Evolutionary conservation across 2,329 filamentous ascomycete genomes (phyloP).

Genomic region (Hysterium pulicare): DNA sequence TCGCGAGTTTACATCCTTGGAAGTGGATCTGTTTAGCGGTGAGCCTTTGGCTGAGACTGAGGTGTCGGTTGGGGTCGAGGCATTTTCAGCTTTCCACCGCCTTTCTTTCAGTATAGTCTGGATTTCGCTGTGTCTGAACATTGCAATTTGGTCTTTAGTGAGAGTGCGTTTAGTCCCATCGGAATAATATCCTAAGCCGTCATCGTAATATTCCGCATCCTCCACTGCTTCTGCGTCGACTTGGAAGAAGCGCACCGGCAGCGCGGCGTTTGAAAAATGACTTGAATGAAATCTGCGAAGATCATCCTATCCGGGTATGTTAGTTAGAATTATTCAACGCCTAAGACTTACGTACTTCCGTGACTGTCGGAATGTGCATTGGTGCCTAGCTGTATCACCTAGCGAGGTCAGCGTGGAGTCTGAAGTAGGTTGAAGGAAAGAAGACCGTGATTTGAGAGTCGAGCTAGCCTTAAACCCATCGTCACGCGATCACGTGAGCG

Average conservation of each 20-base stretch:
- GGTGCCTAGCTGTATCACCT: slow-evolving; percentile 15
- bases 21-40: slow-evolving; percentile 21
- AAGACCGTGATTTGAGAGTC: slow-evolving; percentile 2
- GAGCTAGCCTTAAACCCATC: background rate
- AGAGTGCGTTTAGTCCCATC: slow-evolving; percentile 86
- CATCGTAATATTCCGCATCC: slow-evolving; percentile 51
- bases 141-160: slow-evolving; percentile 85
- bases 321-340: too few species aligned
- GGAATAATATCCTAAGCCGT: slow-evolving; percentile 75
- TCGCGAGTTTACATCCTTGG: background rate
- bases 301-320: too few species aligned
- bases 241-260: slow-evolving; percentile 32
- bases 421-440: slow-evolving; percentile 6
- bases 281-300: slow-evolving; percentile 41
- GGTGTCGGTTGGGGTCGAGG: too few species aligned
- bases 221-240: slow-evolving; percentile 24
- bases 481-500: background rate
- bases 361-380: slow-evolving; percentile 29
- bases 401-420: slow-evolving; percentile 14
- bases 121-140: slow-evolving; percentile 87
- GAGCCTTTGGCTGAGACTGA: slow-evolving; percentile 2
- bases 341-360: slow-evolving; percentile 30
- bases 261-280: slow-evolving; percentile 41
- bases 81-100: slow-evolving; percentile 20
- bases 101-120: slow-evolving; percentile 58